Conservation (phyloP, 192 early-diverging fungal genomes). For the Coemansia sp. region DNA sequence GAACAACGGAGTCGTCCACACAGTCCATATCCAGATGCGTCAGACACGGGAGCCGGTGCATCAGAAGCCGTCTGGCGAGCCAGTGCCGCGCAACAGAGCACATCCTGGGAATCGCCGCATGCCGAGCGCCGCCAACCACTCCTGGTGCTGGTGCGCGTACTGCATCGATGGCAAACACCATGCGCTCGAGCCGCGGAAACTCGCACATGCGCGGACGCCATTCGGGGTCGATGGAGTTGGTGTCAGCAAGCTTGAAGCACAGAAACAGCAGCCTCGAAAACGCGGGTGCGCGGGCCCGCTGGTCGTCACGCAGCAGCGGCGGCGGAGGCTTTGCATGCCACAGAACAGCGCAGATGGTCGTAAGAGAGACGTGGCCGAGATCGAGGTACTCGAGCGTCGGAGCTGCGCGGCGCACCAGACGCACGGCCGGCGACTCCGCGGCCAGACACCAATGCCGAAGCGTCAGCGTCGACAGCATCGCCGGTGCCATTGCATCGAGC, state of each 20-base stretch:
- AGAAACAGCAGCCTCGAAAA: neutral
- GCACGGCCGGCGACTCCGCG: neutral
- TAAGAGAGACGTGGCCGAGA: neutral
- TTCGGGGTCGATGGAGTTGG: neutral
- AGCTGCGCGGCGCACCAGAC: slow-evolving; percentile 6
- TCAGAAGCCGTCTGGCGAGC: slow-evolving; percentile 2
- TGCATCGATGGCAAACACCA: neutral
- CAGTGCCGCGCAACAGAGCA: neutral
- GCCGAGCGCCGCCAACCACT: neutral
- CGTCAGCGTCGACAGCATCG: slow-evolving; percentile 11
- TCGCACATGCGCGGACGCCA: neutral
- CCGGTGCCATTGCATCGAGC: neutral
- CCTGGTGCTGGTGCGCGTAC: too few species aligned
- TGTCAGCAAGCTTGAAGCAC: neutral
- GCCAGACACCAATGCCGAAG: neutral
- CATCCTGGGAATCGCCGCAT: neutral
- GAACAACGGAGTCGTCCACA: neutral
- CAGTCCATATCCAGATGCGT: slow-evolving; percentile 5
- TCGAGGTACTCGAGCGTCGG: slow-evolving; percentile 17
- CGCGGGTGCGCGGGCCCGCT: neutral
- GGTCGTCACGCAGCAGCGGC: neutral
- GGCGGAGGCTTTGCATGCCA: neutral
- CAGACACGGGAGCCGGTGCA: neutral
- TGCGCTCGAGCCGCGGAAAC: slow-evolving; percentile 7
- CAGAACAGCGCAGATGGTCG: neutral